Evolutionary conservation across 2,329 filamentous ascomycete genomes (phyloP), one percentile per base, ranked within the genome.

Genomic region (Neospermospora avenae): DNA sequence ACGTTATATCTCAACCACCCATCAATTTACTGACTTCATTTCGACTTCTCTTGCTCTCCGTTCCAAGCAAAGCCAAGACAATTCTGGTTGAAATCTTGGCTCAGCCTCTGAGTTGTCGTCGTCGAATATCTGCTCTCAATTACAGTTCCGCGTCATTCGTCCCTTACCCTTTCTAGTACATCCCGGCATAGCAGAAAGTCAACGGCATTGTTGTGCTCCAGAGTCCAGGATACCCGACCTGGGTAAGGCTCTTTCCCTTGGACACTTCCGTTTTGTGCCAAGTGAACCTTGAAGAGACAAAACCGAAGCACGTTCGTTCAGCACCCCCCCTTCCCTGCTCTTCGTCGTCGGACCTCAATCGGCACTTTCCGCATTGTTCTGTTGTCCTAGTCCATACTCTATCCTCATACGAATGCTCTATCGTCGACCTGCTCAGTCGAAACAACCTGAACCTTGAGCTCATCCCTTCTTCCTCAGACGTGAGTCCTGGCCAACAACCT

Each of bases 371-470:
- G 61, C 63, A 63, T 62, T 63, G 44, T 60, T 62, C 37, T 58
- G 37, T 37, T 41, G 7, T 57, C 20, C 35, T 34, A 39, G 39
- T 49, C 55, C 11, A 31, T 31, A 31, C 28, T 31, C 28, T 31
- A 31, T 10, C 28, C 11, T 31, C 11, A 1, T 52, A 51, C 55
- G 53, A 22, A 63, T 67, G 60, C 61, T 58, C 60, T 44, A 49
- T 57, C 48, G 49, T 59, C 55, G 52, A 51, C 55, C 59, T 61
- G 57, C 59, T 62, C 60, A 57, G 63, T 61, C 58, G 59, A 61
- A 63, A 62, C 60, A 67, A 61, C 55, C 31, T 57, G 63, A 67
- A 61, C 55, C 31, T 57, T 64, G 57, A 60, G 58, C 63, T 52
- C 57, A 53, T 63, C 52, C 46, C 58, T 60, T 62, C 49, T 60